These are phyloP conservation scores for Brassica incana DNA, from an alignment of 345 rosid genomes.

Conservation along the genomic window DNA sequence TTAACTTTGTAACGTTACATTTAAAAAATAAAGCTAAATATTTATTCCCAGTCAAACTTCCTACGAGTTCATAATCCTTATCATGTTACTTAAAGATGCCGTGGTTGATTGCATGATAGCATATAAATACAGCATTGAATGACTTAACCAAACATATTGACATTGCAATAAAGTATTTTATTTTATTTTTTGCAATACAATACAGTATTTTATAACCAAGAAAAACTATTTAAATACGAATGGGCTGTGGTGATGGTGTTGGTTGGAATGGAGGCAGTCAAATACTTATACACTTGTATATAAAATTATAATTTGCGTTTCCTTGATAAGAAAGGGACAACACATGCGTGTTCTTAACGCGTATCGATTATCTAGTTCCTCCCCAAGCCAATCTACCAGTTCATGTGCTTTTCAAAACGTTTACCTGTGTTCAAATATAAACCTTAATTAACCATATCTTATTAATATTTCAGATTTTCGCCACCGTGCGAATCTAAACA, in stretches of 20 bases:
- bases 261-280: slow-evolving; percentile 41
- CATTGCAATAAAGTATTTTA: slow-evolving; percentile 12
- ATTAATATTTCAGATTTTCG: background rate
- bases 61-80: background rate
- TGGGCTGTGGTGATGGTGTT: slow-evolving; percentile 31
- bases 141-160: slow-evolving; percentile 8
- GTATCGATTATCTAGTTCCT: background rate
- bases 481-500: slow-evolving; percentile 2
- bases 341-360: slow-evolving; percentile 27
- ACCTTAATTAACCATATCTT: background rate
- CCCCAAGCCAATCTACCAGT: slow-evolving; percentile 14
- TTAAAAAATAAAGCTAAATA: slow-evolving; percentile 1
- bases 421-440: background rate
- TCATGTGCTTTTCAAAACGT: background rate
- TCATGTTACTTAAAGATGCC: background rate
- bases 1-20: background rate
- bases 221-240: slow-evolving; percentile 13
- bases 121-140: slow-evolving; percentile 20
- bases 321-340: slow-evolving; percentile 33
- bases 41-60: slow-evolving; percentile 16
- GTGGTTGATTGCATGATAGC: slow-evolving; percentile 25
- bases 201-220: slow-evolving; percentile 3
- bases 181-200: background rate
- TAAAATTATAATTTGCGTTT: background rate
- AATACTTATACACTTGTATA: slow-evolving; percentile 16